phyloP scores from a whole-genome alignment of 2,329 filamentous ascomycete genomes.

The Scopulariopsis brevicaulis region DNA sequence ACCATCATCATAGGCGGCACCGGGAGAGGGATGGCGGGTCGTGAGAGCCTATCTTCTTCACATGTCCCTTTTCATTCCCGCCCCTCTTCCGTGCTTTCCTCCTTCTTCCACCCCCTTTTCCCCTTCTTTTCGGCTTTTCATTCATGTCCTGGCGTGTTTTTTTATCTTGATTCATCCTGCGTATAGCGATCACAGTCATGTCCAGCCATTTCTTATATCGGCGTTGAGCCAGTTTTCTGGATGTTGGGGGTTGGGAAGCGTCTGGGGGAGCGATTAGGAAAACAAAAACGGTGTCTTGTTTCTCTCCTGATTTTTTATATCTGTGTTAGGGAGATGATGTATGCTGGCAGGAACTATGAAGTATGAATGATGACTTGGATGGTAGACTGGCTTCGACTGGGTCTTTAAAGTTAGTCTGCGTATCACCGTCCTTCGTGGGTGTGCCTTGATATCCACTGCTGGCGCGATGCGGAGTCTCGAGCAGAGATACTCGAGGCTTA shows the following conservation, averaged over 20 bases:
- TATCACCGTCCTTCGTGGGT: not conserved
- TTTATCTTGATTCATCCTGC: not conserved
- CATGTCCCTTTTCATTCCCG: not conserved
- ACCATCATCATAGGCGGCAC: constrained; percentile 17
- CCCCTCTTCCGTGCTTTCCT: not conserved
- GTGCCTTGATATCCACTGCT: not conserved
- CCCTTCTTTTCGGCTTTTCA: too few species aligned
- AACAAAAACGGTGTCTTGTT: not conserved
- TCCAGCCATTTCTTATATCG: too few species aligned
- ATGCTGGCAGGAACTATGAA: not conserved
- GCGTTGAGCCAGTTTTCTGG: too few species aligned
- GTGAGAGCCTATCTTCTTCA: not conserved
- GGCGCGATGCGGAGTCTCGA: too few species aligned
- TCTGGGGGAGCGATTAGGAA: too few species aligned
- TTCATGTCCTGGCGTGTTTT: too few species aligned
- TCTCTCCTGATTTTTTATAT: too few species aligned
- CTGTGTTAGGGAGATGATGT: not conserved
- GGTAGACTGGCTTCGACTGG: not conserved
- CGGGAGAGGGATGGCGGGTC: not conserved
- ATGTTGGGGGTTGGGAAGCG: too few species aligned
- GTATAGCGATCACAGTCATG: not conserved
- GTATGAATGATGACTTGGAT: not conserved
- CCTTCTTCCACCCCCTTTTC: not conserved
- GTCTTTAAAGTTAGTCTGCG: not conserved
- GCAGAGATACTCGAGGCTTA: too few species aligned